These are phyloP conservation scores for Pachysolen tannophilus DNA, from an alignment of 805 yeast genomes.

Conservation along the genomic window DNA sequence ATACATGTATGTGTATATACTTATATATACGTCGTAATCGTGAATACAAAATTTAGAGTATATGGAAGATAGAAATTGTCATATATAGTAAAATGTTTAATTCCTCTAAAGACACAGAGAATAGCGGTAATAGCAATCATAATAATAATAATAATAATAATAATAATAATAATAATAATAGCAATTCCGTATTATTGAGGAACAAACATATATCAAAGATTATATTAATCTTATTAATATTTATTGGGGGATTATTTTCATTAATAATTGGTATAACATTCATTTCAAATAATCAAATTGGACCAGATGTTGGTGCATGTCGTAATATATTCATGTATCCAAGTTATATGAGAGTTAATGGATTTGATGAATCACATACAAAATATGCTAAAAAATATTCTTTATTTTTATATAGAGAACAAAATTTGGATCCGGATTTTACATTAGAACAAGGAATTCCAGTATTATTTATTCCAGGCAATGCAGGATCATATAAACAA, in stretches of 20 bases:
- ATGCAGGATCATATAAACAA: constrained; percentile 91
- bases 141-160: too few relatives aligned
- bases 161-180: too few relatives aligned
- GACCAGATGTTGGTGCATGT: constrained; percentile 34
- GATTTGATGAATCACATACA: constrained; percentile 65
- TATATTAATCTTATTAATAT: constrained; percentile 1
- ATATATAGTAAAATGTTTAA: too few relatives aligned
- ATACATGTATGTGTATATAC: too few relatives aligned
- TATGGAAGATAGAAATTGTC: too few relatives aligned
- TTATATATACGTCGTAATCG: too few relatives aligned
- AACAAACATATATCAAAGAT: neutral
- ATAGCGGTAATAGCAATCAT: too few relatives aligned
- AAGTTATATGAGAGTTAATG: constrained; percentile 65
- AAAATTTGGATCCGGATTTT: constrained; percentile 55
- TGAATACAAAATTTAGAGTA: too few relatives aligned
- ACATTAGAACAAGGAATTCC: constrained; percentile 60
- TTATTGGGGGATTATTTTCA: constrained; percentile 7
- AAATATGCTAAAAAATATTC: constrained; percentile 74
- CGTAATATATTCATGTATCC: constrained; percentile 75
- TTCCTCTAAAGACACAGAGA: too few relatives aligned
- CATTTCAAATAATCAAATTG: neutral
- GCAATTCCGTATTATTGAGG: too few relatives aligned
- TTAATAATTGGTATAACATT: constrained; percentile 8
- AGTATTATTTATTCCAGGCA: constrained; percentile 90
- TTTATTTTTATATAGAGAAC: constrained; percentile 82